Evolutionary conservation across 108 stramenopile genomes (phyloP), one percentile per base, ranked within the genome.

Genomic region (Chaetoceros muelleri): DNA sequence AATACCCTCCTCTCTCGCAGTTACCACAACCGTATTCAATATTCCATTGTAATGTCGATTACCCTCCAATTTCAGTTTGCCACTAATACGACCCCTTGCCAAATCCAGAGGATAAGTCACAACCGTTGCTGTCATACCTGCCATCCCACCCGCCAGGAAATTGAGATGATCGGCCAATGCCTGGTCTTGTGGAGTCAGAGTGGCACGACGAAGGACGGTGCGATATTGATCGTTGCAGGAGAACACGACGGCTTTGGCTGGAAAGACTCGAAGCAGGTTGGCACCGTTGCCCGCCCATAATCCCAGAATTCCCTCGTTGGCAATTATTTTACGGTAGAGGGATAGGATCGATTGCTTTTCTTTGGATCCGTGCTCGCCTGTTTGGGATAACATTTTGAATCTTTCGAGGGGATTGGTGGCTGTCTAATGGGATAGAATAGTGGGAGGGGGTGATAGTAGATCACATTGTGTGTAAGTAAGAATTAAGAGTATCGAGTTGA

Each of bases 221-320:
- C 74, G 69, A 51, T 78, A 90, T 28, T 85, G 47, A 55, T 94
- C 92, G 71, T 94, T 90, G 65, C 68, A 66, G 7, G 76, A 60
- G 60, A 94, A 94, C 0, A 90, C 80, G 10, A 90, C 67, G 16
- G 81, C 81, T 55, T 90, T 90, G 66, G 84, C 67, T 5, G 93
- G 93, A 61, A 94, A 86, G 29, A 94, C 82, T 28, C 93, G 80
- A 48, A 94, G 56, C 55, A 94, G 65, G 70, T 90, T 88, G 46
- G 87, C 83, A 29, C 84, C 88, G 60, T 94, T 94, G 2, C 93
- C 93, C 16, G 93, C 93, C 88, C 88, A 94, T 30, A 94, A 62
- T 20, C 93, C 93, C 13, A 72, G 1, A 22, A 94, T 49, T 7
- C 93, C 93, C 57, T 94, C 93, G 24, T 86, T 81, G 29, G 70